Base-by-base conservation (phyloP, 495 filamentous ascomycete species). In the Pyronema domesticum region DNA sequence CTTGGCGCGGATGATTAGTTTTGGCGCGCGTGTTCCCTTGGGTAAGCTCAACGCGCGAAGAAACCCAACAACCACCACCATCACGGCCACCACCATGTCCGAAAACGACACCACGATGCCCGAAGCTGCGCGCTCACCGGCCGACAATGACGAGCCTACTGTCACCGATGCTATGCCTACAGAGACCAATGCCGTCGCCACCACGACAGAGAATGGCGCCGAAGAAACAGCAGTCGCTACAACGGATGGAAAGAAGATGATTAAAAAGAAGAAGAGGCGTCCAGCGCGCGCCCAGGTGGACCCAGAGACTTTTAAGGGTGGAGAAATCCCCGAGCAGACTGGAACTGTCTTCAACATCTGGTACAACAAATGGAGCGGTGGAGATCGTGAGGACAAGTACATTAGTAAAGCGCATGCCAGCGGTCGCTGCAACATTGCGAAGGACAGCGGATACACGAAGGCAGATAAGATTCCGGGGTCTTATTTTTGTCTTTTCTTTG, bases 301-400 rank as follows among this genome's bases (percentile, higher is more conserved):
- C 61, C 79, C 89, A 1, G 75, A 80, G 7, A 78, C 79, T n/a
- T 74, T 93, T 65, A 82, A 79, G 65, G 74, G 74, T 50, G 79
- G 79, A 47, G 84, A 93, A 56, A 82, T 81, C 1, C 85, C 89
- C 1, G 82, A 83, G 3, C 89, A 95, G 60, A 95, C 89, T 0
- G 91, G 91, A 40, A 89, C 84, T 0, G 81, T 85, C 50, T 98
- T 89, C 74, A 95, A 95, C 60, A 85, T 89, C 57, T 94, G 85
- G 84, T 89, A 94, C 67, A 93, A 91, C 70, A 94, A 94, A 68
- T 95, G 87, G 87, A 79, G 78, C 6, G 91, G 89, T 49, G 89
- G 93, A 55, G 89, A 98, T 67, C 80, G 89, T 42, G 89, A 95
- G 60, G 89, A 95, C 71, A 83, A 83, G 55, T 87, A 91, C 60